Percentiles rank a stretch among this genome's conserved stretches.
These are phyloP conservation scores for Myxozyma geophila DNA, from an alignment of 805 yeast genomes.

Conservation along the genomic window DNA sequence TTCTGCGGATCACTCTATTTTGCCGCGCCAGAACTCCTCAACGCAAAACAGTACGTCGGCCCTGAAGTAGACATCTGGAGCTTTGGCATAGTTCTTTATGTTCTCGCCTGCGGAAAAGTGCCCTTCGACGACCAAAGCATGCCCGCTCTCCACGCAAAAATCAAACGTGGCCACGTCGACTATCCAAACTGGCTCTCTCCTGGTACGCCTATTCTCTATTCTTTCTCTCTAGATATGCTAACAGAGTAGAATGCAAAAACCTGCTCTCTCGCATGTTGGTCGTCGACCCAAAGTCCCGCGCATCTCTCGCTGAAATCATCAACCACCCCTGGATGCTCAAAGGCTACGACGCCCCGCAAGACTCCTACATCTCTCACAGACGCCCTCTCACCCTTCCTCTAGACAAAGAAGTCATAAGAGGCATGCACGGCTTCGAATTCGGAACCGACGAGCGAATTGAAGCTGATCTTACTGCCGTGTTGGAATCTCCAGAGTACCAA, in stretches of 20 bases:
- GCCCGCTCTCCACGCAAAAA: conserved; percentile 88
- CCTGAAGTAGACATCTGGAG: conserved; percentile 99
- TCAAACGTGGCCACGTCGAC: conserved; percentile 88
- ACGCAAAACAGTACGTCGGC: conserved; percentile 90
- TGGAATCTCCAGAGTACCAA: conserved; percentile 69
- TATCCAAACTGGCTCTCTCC: conserved; percentile 81
- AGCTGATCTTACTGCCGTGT: conserved; percentile 59
- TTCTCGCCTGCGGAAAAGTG: conserved; percentile 94
- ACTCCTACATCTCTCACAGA: conserved; percentile 76
- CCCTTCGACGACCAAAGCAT: conserved; percentile 97
- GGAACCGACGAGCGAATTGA: conserved; percentile 67
- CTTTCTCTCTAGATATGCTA: neutral
- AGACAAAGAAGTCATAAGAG: conserved; percentile 66
- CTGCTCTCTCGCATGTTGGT: conserved; percentile 86
- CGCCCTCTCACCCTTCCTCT: conserved; percentile 73
- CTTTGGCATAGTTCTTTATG: conserved; percentile 94
- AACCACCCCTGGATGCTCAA: conserved; percentile 94
- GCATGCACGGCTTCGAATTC: conserved; percentile 78
- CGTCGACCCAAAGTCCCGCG: conserved; percentile 83
- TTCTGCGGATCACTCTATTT: conserved; percentile 97
- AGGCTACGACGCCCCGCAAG: conserved; percentile 77
- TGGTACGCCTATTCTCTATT: conserved; percentile 43
- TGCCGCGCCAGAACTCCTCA: conserved; percentile 96
- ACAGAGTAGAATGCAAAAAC: conserved; percentile 61
- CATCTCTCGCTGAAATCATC: conserved; percentile 74